Evolutionary conservation across 1,284 basidiomycete genomes (phyloP).

Genomic region (Fomitopsis palustris): DNA sequence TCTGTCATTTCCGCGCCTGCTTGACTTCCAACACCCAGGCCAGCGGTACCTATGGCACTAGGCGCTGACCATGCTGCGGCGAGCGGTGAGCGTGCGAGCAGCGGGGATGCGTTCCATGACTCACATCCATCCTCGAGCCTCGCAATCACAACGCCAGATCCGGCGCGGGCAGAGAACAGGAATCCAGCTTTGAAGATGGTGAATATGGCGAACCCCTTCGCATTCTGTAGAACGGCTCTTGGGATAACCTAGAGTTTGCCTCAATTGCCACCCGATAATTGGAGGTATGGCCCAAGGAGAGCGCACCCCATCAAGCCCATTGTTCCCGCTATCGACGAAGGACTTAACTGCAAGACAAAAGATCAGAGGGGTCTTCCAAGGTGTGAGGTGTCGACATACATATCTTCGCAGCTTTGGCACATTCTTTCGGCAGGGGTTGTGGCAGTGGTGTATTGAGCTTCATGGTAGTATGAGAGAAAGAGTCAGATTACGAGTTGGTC

Average conservation of each 20-base stretch:
- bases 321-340: constrained; percentile 68
- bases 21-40: constrained; percentile 86
- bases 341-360: constrained; percentile 51
- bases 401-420: constrained; percentile 70
- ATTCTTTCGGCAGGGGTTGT: constrained; percentile 71
- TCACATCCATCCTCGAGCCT: constrained; percentile 79
- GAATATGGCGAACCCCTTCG: constrained; percentile 85
- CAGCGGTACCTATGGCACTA: constrained; percentile 93
- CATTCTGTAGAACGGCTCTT: constrained; percentile 62
- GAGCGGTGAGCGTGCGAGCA: constrained; percentile 1
- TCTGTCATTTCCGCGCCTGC: constrained; percentile 90
- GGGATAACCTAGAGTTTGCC: constrained; percentile 52
- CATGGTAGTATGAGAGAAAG: constrained; percentile 32
- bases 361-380: background rate
- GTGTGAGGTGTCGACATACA: constrained; percentile 40
- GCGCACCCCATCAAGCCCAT: constrained; percentile 65
- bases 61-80: constrained; percentile 86
- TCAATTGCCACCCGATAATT: background rate
- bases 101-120: constrained; percentile 27
- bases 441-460: constrained; percentile 69
- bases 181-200: constrained; percentile 79
- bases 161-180: constrained; percentile 77
- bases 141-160: constrained; percentile 91
- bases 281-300: background rate
- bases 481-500: background rate